Base-by-base conservation (phyloP, 1,284 basidiomycete genomes). In the Cutaneotrichosporon spelunceum region DNA sequence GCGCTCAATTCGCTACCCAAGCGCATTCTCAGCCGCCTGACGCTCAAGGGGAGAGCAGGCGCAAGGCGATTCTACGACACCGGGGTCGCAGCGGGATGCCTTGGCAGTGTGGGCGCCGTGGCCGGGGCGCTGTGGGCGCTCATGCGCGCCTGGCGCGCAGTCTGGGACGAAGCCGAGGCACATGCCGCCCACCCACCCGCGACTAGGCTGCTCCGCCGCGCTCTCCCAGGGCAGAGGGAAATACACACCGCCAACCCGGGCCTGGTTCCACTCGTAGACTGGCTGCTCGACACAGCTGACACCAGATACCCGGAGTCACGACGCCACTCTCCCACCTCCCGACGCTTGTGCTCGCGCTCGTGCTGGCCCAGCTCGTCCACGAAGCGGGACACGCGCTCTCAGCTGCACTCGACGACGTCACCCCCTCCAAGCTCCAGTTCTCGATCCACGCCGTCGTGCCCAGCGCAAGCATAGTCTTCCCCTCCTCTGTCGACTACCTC, bases 271-370 rank as follows among this genome's bases (percentile, higher is more conserved):
- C 44, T 75, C 53, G 74, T 75, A 24, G 53, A 71, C 27, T 44
- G 24, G 34, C 26, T 5, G 27, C n/a, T 48, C n/a, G 21, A n/a
- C 30, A 16, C 23, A 23, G n/a, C 49, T 57, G 16, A 49, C 26
- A 11, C 9, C 57, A 79, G 77, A 76, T 79, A 52, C 78, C 78
- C 10, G 78, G 78, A 6, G 49, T 79, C 24, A 79, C 76, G 1
- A 64, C 73, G 7, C 78, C 78, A 0, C 57, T 74, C 21, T 72
- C 72, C 0, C 76, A 79, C 53, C 61, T 77, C 0, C 72, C 75
- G 1, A 73, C 76, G 1, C 61, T 79, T 3, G 50, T 74, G 0
- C 66, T 79, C 6, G 75, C 72, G 1, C 61, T 78, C 14, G 53
- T 78, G 0, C 29, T 74, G 14, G 72, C 73, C 29, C 76, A 79